Evolutionary conservation across 225 moss, liverwort and hornwort genomes (phyloP).

Genomic region (Anthoceros angustus): DNA sequence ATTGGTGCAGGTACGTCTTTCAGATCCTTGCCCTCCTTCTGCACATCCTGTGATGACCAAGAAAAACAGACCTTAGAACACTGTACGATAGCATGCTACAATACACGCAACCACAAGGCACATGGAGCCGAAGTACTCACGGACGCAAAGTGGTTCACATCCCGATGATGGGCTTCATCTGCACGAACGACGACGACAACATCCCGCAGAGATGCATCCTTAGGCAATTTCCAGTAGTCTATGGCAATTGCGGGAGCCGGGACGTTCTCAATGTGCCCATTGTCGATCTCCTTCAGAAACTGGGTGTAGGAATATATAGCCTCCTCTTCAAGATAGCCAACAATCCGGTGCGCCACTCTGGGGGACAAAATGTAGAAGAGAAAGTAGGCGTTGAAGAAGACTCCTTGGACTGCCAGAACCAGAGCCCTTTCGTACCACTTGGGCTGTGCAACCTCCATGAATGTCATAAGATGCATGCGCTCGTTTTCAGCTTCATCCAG

Average conservation of each 20-base stretch:
- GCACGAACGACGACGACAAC: slow-evolving; percentile 60
- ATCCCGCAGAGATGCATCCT: slow-evolving; percentile 50
- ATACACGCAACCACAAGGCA: too few relatives aligned
- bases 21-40: too few relatives aligned
- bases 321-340: slow-evolving; percentile 87
- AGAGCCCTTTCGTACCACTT: slow-evolving; percentile 60
- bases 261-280: slow-evolving; percentile 35
- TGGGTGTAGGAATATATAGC: slow-evolving; percentile 63
- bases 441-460: slow-evolving; percentile 79
- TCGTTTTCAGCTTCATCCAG: slow-evolving; percentile 98
- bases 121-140: slow-evolving; percentile 17
- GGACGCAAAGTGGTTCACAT: slow-evolving; percentile 95
- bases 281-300: slow-evolving; percentile 47
- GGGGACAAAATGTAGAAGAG: slow-evolving; percentile 47
- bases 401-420: slow-evolving; percentile 59
- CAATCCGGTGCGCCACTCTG: too few relatives aligned
- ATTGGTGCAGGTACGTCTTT: too few relatives aligned
- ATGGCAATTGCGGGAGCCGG: slow-evolving; percentile 76
- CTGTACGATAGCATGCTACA: too few relatives aligned
- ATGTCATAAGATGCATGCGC: slow-evolving; percentile 96
- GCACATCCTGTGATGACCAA: too few relatives aligned
- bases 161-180: slow-evolving; percentile 95
- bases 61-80: too few relatives aligned
- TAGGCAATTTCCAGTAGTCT: slow-evolving; percentile 85
- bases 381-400: slow-evolving; percentile 74